Evolutionary conservation across 2,329 filamentous ascomycete genomes (phyloP).

Genomic region (Fusarium vanettenii): DNA sequence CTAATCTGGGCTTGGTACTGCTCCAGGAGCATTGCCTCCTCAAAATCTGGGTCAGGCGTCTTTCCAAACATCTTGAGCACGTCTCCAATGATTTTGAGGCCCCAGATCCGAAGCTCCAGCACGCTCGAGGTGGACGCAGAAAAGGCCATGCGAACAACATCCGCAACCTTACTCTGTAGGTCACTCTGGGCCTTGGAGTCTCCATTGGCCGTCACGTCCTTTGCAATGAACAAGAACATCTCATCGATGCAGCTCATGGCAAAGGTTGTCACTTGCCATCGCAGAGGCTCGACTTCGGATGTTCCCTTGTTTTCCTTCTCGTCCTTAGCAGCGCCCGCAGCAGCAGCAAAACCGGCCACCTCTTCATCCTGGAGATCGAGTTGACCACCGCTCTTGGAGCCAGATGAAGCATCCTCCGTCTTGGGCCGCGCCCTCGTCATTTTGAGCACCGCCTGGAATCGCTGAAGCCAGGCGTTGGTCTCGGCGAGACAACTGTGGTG

Average conservation of each 20-base stretch:
- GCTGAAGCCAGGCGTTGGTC: constrained; percentile 86
- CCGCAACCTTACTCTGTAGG: constrained; percentile 85
- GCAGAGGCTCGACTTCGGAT: constrained; percentile 84
- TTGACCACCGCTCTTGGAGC: constrained; percentile 60
- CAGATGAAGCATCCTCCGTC: constrained; percentile 59
- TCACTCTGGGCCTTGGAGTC: constrained; percentile 82
- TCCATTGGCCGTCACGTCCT: constrained; percentile 81
- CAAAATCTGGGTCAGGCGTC: constrained; percentile 94
- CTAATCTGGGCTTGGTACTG: constrained; percentile 99
- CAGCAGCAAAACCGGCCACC: constrained; percentile 92
- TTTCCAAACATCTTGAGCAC: constrained; percentile 96
- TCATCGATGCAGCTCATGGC: constrained; percentile 90
- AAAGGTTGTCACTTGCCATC: constrained; percentile 96
- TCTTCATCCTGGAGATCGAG: constrained; percentile 96
- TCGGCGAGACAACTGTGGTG: constrained; percentile 86
- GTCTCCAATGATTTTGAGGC: constrained; percentile 92
- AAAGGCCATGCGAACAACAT: constrained; percentile 96
- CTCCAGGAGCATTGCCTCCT: constrained; percentile 95
- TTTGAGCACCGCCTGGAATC: constrained; percentile 88
- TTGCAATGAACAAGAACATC: constrained; percentile 81
- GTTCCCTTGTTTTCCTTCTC: constrained; percentile 61
- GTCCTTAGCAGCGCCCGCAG: constrained; percentile 70
- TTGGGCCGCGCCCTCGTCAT: constrained; percentile 81
- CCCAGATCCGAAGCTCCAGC: constrained; percentile 88
- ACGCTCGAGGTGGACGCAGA: constrained; percentile 96